Conservation (phyloP, 2,329 filamentous ascomycete genomes). For the Bimuria novae-zelandiae region DNA sequence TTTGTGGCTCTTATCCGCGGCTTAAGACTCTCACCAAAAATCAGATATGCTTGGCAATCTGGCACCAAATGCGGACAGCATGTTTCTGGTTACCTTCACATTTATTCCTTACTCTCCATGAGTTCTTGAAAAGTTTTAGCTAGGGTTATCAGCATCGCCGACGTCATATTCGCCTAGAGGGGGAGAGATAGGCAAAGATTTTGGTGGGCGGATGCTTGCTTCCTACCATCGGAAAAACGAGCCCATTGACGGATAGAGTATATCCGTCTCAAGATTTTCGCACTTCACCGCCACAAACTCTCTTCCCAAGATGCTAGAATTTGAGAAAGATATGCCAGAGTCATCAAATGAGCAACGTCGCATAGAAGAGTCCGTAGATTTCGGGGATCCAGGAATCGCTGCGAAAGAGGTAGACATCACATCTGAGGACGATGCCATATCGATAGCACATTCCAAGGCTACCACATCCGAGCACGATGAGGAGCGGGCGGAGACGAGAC, state of each 20-base stretch:
- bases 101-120: neutral
- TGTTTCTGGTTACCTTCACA: neutral
- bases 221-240: conserved; percentile 7
- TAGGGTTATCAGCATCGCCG: neutral
- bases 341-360: neutral
- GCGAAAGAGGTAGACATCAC: conserved; percentile 18
- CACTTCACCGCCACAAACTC: neutral
- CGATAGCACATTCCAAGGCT: conserved; percentile 28
- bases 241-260: neutral
- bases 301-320: conserved; percentile 11
- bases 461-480: conserved; percentile 27
- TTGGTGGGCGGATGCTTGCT: conserved; percentile 8
- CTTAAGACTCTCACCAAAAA: neutral
- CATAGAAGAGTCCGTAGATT: conserved; percentile 3
- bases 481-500: conserved; percentile 19
- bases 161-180: neutral
- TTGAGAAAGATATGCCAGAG: conserved; percentile 8
- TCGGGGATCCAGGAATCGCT: neutral
- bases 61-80: neutral
- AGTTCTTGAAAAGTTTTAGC: neutral
- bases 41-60: neutral
- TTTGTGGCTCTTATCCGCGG: neutral
- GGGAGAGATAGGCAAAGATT: neutral
- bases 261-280: neutral
- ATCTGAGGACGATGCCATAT: conserved; percentile 24